Conservation (phyloP, 768 basidiomycete genomes). For the Pulveroboletus ravenelii region DNA sequence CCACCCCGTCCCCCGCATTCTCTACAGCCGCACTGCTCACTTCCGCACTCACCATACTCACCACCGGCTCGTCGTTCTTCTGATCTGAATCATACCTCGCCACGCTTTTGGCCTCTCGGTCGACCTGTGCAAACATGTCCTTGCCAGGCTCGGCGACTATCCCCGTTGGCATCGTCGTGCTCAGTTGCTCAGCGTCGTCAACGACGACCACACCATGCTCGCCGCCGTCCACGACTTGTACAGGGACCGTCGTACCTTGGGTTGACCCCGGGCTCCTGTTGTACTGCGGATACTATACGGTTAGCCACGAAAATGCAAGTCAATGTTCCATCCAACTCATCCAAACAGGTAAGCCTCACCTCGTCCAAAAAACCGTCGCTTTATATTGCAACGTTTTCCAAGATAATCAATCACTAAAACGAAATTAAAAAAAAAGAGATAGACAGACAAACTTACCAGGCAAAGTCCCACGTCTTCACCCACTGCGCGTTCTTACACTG, state of each 20-base stretch:
- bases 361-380: conserved; percentile 68
- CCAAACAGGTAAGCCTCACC: conserved; percentile 38
- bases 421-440: too few species aligned
- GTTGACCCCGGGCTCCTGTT: conserved; percentile 34
- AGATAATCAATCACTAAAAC: not conserved
- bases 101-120: conserved; percentile 40
- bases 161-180: conserved; percentile 40
- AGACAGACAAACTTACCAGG: conserved; percentile 50
- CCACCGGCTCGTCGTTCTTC: conserved; percentile 28
- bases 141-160: conserved; percentile 67
- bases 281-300: conserved; percentile 59
- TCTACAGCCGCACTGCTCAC: not conserved
- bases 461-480: conserved; percentile 95
- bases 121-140: conserved; percentile 62
- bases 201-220: conserved; percentile 52
- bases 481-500: conserved; percentile 76
- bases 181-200: conserved; percentile 32
- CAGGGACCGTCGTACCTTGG: conserved; percentile 34
- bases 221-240: conserved; percentile 44
- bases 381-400: not conserved
- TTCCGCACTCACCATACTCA: conserved; percentile 30
- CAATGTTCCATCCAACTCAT: not conserved
- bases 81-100: conserved; percentile 7
- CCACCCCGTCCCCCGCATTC: not conserved
- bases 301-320: not conserved